Percentiles rank a stretch among this genome's conserved stretches.
phyloP scores from a whole-genome alignment of 495 filamentous ascomycete species.

The Hypomontagnella submonticulosa region DNA sequence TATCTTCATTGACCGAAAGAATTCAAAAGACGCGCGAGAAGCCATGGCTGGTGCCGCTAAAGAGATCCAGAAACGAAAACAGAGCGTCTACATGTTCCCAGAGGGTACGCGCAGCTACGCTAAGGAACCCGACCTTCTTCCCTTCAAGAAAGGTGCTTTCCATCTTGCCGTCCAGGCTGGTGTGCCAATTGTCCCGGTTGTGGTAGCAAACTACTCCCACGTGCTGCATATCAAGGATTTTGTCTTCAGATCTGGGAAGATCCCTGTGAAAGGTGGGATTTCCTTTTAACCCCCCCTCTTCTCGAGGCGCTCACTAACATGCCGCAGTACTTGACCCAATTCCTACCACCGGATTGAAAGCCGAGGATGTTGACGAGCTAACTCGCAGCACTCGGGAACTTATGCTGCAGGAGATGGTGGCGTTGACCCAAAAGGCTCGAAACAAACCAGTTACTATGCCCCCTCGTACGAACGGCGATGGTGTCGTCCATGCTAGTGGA shows the following conservation, averaged over 20 bases:
- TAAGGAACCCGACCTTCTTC: constrained; percentile 78
- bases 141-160: constrained; percentile 99
- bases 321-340: constrained; percentile 82
- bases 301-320: constrained; percentile 19
- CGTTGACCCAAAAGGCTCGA: constrained; percentile 64
- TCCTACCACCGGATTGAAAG: constrained; percentile 76
- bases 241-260: constrained; percentile 77
- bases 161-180: constrained; percentile 94
- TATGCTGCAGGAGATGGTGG: constrained; percentile 81
- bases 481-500: constrained; percentile 51
- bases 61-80: constrained; percentile 77
- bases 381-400: constrained; percentile 74
- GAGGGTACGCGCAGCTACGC: constrained; percentile 95
- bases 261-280: constrained; percentile 81
- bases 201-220: constrained; percentile 88
- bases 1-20: constrained; percentile 93
- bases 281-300: not conserved
- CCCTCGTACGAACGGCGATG: constrained; percentile 34
- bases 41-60: constrained; percentile 85
- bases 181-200: constrained; percentile 90
- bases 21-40: constrained; percentile 79
- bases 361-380: constrained; percentile 84
- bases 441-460: constrained; percentile 48
- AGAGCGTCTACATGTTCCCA: constrained; percentile 93
- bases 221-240: constrained; percentile 75